Evolutionary conservation across 495 filamentous ascomycete species (phyloP).

Genomic region (Tuber aestivum): DNA sequence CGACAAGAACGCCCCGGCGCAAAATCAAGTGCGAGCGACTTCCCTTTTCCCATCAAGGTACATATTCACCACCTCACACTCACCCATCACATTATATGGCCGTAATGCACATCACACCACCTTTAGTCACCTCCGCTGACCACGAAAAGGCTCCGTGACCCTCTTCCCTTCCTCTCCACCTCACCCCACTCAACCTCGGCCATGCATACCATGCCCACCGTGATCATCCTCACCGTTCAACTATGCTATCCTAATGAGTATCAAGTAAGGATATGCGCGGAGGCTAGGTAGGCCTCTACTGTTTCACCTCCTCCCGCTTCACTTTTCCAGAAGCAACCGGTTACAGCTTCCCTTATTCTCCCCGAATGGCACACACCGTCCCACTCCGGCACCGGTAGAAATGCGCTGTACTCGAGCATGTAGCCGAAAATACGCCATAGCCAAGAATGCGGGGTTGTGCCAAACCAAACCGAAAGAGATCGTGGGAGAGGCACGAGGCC

Average conservation of each 20-base stretch:
- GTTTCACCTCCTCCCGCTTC: too few relatives aligned
- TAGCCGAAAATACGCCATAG: neutral
- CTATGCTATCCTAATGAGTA: neutral
- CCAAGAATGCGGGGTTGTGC: slow-evolving; percentile 1
- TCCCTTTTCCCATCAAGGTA: neutral
- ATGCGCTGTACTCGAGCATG: neutral
- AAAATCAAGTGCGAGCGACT: neutral
- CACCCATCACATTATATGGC: neutral
- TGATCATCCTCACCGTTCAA: neutral
- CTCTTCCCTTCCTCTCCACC: neutral
- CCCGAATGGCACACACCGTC: neutral
- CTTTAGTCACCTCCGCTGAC: neutral
- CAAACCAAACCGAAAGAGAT: neutral
- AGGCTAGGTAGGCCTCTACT: neutral
- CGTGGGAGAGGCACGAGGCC: neutral
- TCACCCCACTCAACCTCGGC: neutral
- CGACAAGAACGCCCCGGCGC: neutral
- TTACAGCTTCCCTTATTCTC: neutral
- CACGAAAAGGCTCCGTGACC: neutral
- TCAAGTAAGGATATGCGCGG: neutral
- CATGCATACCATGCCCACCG: neutral
- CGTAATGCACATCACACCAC: neutral
- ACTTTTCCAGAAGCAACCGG: neutral
- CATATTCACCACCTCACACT: neutral
- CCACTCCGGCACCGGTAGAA: neutral